Conservation (phyloP, 2,329 filamentous ascomycete genomes). For the Incumbomyces lentus region DNA sequence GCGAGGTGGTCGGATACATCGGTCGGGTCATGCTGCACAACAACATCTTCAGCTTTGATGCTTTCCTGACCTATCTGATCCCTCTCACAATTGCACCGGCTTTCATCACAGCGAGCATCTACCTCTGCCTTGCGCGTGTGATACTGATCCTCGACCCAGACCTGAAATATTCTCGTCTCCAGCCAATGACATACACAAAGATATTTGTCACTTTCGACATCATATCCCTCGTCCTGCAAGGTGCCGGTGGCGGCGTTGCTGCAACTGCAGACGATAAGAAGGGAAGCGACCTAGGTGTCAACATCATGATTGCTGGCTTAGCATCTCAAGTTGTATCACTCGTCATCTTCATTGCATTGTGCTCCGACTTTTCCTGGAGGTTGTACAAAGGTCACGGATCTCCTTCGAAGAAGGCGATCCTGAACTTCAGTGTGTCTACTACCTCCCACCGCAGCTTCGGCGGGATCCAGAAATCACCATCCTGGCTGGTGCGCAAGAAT, state of each 20-base stretch:
- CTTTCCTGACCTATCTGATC: conserved; percentile 46
- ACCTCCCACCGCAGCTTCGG: not conserved
- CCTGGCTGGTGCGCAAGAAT: not conserved
- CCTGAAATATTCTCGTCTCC: conserved; percentile 24
- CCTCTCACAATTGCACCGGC: conserved; percentile 55
- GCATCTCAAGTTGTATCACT: conserved; percentile 24
- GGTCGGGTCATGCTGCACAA: conserved; percentile 47
- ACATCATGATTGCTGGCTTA: conserved; percentile 54
- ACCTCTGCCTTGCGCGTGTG: conserved; percentile 46
- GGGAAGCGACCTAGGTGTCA: conserved; percentile 36
- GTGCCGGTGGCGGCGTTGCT: conserved; percentile 48
- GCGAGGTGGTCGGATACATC: conserved; percentile 50
- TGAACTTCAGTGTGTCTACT: conserved; percentile 17
- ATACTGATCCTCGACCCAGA: conserved; percentile 27
- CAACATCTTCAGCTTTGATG: conserved; percentile 39
- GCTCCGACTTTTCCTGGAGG: conserved; percentile 38
- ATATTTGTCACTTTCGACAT: conserved; percentile 55
- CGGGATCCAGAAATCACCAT: too few species aligned
- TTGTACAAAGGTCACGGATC: conserved; percentile 24
- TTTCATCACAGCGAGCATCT: conserved; percentile 54
- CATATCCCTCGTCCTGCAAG: conserved; percentile 51
- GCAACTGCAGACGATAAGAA: conserved; percentile 30
- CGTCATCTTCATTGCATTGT: conserved; percentile 43
- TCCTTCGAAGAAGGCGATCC: conserved; percentile 15
- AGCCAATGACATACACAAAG: conserved; percentile 25